These are phyloP conservation scores for Coniferiporia weirii DNA, from an alignment of 1,284 basidiomycete species.

Conservation along the genomic window DNA sequence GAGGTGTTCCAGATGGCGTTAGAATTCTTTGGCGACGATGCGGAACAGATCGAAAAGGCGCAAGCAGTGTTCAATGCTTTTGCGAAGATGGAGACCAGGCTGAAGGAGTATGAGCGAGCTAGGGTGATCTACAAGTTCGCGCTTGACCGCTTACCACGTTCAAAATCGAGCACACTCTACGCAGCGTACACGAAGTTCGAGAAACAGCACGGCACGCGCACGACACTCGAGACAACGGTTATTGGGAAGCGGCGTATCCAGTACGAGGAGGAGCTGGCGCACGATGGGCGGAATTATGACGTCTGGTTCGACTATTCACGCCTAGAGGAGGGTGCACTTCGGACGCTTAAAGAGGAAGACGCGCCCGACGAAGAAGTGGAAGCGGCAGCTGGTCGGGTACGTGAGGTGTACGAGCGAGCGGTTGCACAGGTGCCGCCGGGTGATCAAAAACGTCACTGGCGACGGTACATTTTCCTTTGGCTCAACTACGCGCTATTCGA, in stretches of 20 bases:
- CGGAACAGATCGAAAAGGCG: constrained; percentile 95
- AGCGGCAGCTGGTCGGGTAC: constrained; percentile 55
- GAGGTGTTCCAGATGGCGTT: constrained; percentile 97
- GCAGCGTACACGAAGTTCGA: constrained; percentile 95
- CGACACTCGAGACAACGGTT: constrained; percentile 89
- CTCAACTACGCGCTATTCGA: constrained; percentile 96
- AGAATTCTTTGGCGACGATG: constrained; percentile 96
- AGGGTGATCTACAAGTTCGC: constrained; percentile 97
- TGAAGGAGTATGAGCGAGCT: constrained; percentile 96
- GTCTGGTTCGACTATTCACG: constrained; percentile 97
- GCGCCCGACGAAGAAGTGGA: constrained; percentile 58
- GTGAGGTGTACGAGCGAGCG: constrained; percentile 94
- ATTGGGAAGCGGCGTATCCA: constrained; percentile 95
- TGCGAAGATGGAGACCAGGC: constrained; percentile 94
- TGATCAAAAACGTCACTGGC: constrained; percentile 86
- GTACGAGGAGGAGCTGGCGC: constrained; percentile 90
- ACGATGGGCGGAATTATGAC: constrained; percentile 92
- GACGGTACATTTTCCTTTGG: constrained; percentile 97
- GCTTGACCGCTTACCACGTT: constrained; percentile 82
- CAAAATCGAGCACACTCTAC: constrained; percentile 83
- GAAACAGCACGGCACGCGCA: constrained; percentile 92
- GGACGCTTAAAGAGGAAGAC: constrained; percentile 69
- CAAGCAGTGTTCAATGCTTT: constrained; percentile 95
- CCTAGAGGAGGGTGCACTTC: constrained; percentile 85
- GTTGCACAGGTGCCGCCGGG: constrained; percentile 95